Evolutionary conservation across 2,329 filamentous ascomycete genomes (phyloP).

Genomic region (Pseudovirgaria hyperparasitica): DNA sequence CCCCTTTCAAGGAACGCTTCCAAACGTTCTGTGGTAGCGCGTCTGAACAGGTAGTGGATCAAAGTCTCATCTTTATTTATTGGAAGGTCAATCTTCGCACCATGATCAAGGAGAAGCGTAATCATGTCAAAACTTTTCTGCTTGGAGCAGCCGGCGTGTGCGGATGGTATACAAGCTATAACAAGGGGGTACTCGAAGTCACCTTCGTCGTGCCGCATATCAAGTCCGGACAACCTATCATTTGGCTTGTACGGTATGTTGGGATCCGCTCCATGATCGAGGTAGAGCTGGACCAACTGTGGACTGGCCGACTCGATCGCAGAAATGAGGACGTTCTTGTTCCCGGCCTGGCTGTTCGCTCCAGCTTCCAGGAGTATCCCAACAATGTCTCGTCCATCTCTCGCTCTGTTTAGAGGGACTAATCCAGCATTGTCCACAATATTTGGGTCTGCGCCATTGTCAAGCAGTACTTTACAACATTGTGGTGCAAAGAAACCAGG

Average conservation of each 20-base stretch:
- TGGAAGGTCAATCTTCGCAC: background rate
- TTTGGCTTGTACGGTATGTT: background rate
- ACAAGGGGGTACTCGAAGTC: background rate
- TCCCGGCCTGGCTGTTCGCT: background rate
- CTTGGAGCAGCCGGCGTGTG: background rate
- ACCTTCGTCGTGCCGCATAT: background rate
- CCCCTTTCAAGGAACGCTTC: background rate
- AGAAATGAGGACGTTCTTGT: background rate
- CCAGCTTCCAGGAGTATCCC: background rate
- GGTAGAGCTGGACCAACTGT: background rate
- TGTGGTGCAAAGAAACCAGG: background rate
- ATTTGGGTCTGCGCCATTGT: constrained; percentile 4
- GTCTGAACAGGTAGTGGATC: background rate
- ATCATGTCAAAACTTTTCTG: background rate
- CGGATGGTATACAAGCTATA: too few species aligned
- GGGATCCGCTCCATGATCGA: constrained; percentile 1
- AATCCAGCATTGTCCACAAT: constrained; percentile 3
- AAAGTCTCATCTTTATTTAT: background rate
- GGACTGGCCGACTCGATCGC: background rate
- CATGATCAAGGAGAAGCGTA: constrained; percentile 1
- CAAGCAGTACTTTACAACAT: constrained; percentile 4
- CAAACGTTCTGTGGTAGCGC: background rate
- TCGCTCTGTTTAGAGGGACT: background rate
- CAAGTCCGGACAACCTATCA: background rate
- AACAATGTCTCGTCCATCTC: background rate